Base-by-base conservation (phyloP, 164 flowering plant species). In the Piper betle region DNA sequence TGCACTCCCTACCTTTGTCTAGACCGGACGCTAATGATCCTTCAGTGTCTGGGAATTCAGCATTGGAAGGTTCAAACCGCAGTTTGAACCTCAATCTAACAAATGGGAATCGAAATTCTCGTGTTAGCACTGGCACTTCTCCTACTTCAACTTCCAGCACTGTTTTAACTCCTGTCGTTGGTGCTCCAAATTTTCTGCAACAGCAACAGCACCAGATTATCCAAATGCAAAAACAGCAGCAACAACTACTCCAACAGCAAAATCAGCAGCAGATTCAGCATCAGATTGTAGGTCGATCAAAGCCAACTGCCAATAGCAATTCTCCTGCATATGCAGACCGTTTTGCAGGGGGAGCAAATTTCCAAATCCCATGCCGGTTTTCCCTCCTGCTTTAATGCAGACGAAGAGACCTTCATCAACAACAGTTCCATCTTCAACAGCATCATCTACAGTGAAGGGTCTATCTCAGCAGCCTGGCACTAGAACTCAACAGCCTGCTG, bases 1-100 rank as follows among this genome's bases (percentile, higher is more conserved):
- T 77, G 46, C 88, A 82, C 53, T 79, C 94, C 50, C 83, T 87
- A 72, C 80, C 81, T 15, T 87, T 90, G 64, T 80, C 92, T 4
- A 79, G 91, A 59, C 59, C 80, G 33, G 89, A 86, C 57, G 63
- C 77, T 16, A n/a, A 69, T n/a, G 85, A 83, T 43, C 58, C 78
- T 10, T 19, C 83, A n/a, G 55, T 74, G 57, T 54, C 75, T 6
- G 76, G 77, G 7, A 74, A 63, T 60, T 66, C 46, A 62, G 86
- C 79, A 4, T 62, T 80, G 57, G 91, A 89, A 52, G 79, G 80
- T 68, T 79, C 86, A 0, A 67, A 81, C 18, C 75, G 91, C 53
- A 75, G 71, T 42, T 74, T 84, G 6, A 81, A 77, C 62, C 85
- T 80, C 48, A 74, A 72, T 5, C 67, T 82, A 40, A 63, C 62